Evolutionary conservation across 768 basidiomycete genomes (phyloP).

Genomic region (Suillus discolor): DNA sequence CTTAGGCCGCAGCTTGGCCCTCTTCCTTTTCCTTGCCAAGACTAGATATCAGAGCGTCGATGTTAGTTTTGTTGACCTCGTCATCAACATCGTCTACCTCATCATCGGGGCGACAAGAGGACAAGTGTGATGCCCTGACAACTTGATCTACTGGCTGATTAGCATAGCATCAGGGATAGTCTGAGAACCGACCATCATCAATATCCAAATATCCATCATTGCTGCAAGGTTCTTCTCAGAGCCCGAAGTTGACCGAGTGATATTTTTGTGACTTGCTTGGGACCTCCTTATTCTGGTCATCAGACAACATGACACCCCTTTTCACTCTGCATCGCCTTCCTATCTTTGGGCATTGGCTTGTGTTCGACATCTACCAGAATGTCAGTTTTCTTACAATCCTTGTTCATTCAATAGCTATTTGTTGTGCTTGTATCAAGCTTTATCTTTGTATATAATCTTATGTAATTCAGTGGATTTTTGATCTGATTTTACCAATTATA

Average conservation of each 20-base stretch:
- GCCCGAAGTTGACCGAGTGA: slow-evolving; percentile 42
- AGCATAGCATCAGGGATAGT: slow-evolving; percentile 11
- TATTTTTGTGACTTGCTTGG: slow-evolving; percentile 26
- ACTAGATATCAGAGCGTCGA: slow-evolving; percentile 27
- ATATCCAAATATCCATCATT: slow-evolving; percentile 80
- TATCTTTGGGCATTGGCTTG: slow-evolving; percentile 9
- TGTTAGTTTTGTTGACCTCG: slow-evolving; percentile 32
- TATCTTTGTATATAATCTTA: slow-evolving; percentile 16
- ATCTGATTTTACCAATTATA: too few species aligned
- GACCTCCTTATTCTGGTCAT: slow-evolving; percentile 52
- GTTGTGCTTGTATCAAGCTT: too few species aligned
- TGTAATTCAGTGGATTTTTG: too few species aligned
- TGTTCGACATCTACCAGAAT: slow-evolving; percentile 26
- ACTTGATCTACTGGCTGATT: slow-evolving; percentile 27
- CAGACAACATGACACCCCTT: slow-evolving; percentile 56
- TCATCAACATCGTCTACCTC: slow-evolving; percentile 30
- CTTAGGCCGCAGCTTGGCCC: slow-evolving; percentile 34
- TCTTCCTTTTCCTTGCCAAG: slow-evolving; percentile 34
- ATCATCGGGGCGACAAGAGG: slow-evolving; percentile 23
- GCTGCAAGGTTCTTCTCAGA: slow-evolving; percentile 48
- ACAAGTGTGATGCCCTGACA: slow-evolving; percentile 23
- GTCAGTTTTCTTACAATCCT: too few species aligned
- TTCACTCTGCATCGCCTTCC: slow-evolving; percentile 38
- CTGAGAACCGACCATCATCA: slow-evolving; percentile 61
- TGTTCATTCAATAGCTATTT: too few species aligned